Evolutionary conservation across 257 asterid genomes (phyloP).

Genomic region (Penstemon davidsonii): DNA sequence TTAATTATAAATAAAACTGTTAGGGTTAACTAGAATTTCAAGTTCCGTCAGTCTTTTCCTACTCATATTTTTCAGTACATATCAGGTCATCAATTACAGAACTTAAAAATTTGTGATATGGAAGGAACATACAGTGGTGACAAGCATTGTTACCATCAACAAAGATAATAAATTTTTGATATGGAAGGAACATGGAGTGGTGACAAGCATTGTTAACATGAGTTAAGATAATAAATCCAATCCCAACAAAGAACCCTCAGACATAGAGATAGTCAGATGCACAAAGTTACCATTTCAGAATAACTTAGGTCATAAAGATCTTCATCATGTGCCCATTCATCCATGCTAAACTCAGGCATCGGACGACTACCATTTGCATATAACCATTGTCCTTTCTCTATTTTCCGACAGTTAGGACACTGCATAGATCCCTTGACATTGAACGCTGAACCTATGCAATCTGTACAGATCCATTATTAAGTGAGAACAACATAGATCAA

Average conservation of each 20-base stretch:
- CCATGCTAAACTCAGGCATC: constrained; percentile 76
- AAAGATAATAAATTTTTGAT: no score
- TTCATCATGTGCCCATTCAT: constrained; percentile 88
- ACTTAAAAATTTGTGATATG: no score
- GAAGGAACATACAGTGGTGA: background rate
- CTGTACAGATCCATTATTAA: constrained; percentile 42
- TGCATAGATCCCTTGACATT: constrained; percentile 95
- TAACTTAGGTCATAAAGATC: constrained; percentile 58
- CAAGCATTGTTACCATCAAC: background rate
- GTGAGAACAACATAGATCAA: constrained; percentile 9
- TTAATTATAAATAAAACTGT: background rate
- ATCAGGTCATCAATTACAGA: background rate
- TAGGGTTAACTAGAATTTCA: background rate
- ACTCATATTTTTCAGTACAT: background rate
- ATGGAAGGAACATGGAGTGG: no score
- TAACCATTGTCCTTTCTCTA: constrained; percentile 97
- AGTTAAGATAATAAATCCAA: background rate
- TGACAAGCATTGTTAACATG: background rate
- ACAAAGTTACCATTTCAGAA: constrained; percentile 76
- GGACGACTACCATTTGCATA: constrained; percentile 83
- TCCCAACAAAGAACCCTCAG: constrained; percentile 10
- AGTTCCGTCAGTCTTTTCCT: no score
- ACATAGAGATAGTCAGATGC: constrained; percentile 11
- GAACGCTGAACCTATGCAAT: constrained; percentile 99
- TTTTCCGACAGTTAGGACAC: constrained; percentile 97